Percentiles rank a stretch among this genome's conserved stretches.
These are phyloP conservation scores for Aspergillus fischeri DNA, from an alignment of 2,329 filamentous ascomycete genomes.

Conservation along the genomic window DNA sequence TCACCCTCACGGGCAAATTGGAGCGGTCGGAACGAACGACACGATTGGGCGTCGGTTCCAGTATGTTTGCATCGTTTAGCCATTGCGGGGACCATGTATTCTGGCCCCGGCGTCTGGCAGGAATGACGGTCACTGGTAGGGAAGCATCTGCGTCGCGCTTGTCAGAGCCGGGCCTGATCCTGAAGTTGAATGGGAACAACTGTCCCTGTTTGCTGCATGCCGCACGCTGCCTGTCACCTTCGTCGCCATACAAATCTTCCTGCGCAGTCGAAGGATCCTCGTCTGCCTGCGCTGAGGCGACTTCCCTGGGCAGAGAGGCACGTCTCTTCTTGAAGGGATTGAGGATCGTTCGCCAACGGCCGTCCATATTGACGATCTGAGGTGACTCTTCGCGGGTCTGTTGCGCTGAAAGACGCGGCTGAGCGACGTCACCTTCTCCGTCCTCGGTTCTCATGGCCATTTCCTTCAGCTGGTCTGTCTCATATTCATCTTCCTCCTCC, in stretches of 20 bases:
- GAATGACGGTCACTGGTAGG: conserved; percentile 58
- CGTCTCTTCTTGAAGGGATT: conserved; percentile 58
- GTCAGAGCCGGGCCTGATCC: conserved; percentile 38
- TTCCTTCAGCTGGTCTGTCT: conserved; percentile 22
- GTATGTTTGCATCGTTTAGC: conserved; percentile 21
- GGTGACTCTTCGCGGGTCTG: conserved; percentile 29
- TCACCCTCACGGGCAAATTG: conserved; percentile 51
- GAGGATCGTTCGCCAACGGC: conserved; percentile 48
- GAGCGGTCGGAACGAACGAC: conserved; percentile 11
- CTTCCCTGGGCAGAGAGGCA: conserved; percentile 56
- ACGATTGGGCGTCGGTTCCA: conserved; percentile 14
- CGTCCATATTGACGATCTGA: conserved; percentile 28
- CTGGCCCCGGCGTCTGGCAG: conserved; percentile 52
- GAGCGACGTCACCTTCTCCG: conserved; percentile 7
- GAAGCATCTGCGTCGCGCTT: conserved; percentile 34
- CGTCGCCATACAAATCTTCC: conserved; percentile 32
- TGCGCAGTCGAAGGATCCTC: conserved; percentile 30
- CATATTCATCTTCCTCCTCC: conserved; percentile 28
- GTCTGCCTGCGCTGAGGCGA: conserved; percentile 53
- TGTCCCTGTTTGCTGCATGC: conserved; percentile 45
- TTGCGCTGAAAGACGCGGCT: conserved; percentile 16
- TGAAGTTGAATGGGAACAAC: conserved; percentile 47
- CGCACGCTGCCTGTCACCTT: conserved; percentile 43
- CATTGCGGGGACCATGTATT: conserved; percentile 52
- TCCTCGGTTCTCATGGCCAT: conserved; percentile 12